These are phyloP conservation scores for Albatrellus ellisii DNA, from an alignment of 768 basidiomycete genomes.

Conservation along the genomic window DNA sequence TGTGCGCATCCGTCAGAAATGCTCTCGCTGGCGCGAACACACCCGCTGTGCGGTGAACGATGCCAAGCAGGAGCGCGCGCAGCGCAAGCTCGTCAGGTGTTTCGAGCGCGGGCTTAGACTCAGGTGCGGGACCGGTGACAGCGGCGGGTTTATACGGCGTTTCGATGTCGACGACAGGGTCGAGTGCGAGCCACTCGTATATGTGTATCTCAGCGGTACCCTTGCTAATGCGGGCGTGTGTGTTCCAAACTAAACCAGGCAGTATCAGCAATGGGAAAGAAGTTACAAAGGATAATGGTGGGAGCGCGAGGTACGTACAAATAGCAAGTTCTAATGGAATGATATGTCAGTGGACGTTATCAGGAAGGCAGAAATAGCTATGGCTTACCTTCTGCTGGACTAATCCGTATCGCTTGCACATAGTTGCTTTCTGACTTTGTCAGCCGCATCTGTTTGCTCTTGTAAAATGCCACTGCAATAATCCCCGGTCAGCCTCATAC, in stretches of 20 bases:
- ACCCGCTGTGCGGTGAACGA: constrained; percentile 45
- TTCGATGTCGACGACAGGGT: constrained; percentile 29
- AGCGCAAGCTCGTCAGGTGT: constrained; percentile 60
- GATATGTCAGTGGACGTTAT: neutral
- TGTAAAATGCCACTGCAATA: constrained; percentile 55
- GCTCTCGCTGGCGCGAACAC: constrained; percentile 30
- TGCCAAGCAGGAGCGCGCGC: constrained; percentile 56
- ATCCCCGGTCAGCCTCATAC: neutral
- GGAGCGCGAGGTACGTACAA: constrained; percentile 30
- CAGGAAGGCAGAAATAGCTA: neutral
- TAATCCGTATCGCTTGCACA: constrained; percentile 46
- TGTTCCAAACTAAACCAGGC: constrained; percentile 56
- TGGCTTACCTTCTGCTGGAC: constrained; percentile 53
- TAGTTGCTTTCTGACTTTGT: constrained; percentile 40
- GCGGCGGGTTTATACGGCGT: constrained; percentile 16
- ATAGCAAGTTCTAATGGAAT: constrained; percentile 45
- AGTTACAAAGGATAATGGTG: neutral
- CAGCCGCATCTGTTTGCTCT: constrained; percentile 45
- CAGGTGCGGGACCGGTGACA: too few species aligned
- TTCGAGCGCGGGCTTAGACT: constrained; percentile 27
- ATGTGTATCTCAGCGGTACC: constrained; percentile 47
- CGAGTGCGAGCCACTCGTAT: constrained; percentile 33
- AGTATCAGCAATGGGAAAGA: neutral
- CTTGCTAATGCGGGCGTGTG: constrained; percentile 44
- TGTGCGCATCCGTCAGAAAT: constrained; percentile 39